These are phyloP conservation scores for Aureobasidium subglaciale DNA, from an alignment of 2,329 filamentous ascomycete species.

Conservation along the genomic window DNA sequence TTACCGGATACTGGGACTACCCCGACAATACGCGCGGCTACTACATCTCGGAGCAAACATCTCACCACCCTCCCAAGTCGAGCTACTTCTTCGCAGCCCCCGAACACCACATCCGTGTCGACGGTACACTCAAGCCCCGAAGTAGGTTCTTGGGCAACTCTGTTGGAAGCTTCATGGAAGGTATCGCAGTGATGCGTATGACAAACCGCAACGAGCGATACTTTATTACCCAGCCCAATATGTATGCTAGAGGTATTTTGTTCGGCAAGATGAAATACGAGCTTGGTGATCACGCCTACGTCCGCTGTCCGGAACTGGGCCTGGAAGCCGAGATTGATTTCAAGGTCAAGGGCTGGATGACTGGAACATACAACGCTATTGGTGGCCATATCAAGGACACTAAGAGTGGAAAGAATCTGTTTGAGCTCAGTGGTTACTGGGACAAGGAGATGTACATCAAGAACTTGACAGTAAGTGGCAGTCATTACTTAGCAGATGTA, in stretches of 20 bases:
- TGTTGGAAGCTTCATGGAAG: constrained; percentile 96
- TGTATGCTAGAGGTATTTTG: constrained; percentile 94
- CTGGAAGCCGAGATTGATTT: constrained; percentile 90
- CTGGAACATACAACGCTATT: constrained; percentile 93
- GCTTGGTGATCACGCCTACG: constrained; percentile 89
- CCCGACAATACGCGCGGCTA: constrained; percentile 78
- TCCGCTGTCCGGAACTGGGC: constrained; percentile 81
- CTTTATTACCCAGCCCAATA: constrained; percentile 93
- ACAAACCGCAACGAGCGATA: constrained; percentile 85
- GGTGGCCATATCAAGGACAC: constrained; percentile 86
- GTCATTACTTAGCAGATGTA: not conserved
- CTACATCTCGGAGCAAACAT: constrained; percentile 96
- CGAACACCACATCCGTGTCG: constrained; percentile 86
- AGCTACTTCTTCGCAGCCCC: constrained; percentile 99
- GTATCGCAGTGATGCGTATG: constrained; percentile 77
- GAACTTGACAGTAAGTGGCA: constrained; percentile 65
- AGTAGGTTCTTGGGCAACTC: constrained; percentile 97
- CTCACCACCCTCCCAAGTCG: constrained; percentile 95
- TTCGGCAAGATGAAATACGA: constrained; percentile 99
- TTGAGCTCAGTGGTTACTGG: constrained; percentile 87
- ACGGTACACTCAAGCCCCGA: constrained; percentile 88
- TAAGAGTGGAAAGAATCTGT: constrained; percentile 78
- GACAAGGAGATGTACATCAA: constrained; percentile 92
- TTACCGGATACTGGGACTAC: constrained; percentile 87
- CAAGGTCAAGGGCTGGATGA: constrained; percentile 97